phyloP scores from a whole-genome alignment of 345 rosid species.

The Isatis tinctoria region DNA sequence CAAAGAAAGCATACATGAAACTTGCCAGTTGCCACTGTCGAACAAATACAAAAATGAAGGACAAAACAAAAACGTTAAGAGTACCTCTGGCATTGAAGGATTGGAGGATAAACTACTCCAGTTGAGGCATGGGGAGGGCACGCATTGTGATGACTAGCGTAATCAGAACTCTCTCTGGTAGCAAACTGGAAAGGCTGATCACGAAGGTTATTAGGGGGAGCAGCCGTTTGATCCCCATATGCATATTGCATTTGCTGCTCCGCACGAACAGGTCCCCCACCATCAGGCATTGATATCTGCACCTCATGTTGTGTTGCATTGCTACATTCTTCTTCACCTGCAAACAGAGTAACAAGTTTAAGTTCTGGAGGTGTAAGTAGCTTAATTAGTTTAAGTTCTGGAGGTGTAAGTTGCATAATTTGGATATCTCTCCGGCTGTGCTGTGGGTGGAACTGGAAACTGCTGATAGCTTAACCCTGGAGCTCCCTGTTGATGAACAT shows the following conservation, averaged over 20 bases:
- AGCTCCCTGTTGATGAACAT: conserved; percentile 47
- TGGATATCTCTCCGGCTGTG: conserved; percentile 44
- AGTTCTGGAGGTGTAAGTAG: neutral
- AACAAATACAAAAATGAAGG: neutral
- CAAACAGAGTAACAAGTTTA: conserved; percentile 13
- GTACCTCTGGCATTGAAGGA: conserved; percentile 65
- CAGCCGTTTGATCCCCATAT: conserved; percentile 55
- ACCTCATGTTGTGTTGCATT: conserved; percentile 15
- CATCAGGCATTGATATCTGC: conserved; percentile 43
- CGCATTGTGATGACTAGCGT: conserved; percentile 44
- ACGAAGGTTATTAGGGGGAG: conserved; percentile 45
- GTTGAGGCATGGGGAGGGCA: conserved; percentile 60
- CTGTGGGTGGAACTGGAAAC: conserved; percentile 44
- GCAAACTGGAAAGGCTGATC: conserved; percentile 73
- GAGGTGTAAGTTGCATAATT: conserved; percentile 22
- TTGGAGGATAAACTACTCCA: conserved; percentile 53
- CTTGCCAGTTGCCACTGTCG: neutral
- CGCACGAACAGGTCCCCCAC: conserved; percentile 35
- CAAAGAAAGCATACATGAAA: conserved; percentile 27
- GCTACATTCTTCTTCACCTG: conserved; percentile 27
- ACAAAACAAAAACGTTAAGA: neutral
- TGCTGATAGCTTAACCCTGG: conserved; percentile 56
- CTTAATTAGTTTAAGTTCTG: neutral
- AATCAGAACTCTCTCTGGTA: conserved; percentile 51
- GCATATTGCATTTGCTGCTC: conserved; percentile 48